Percentiles rank a stretch among this genome's conserved stretches.
phyloP scores from a whole-genome alignment of 306 rosid species.

The Dalbergia oliveri region DNA sequence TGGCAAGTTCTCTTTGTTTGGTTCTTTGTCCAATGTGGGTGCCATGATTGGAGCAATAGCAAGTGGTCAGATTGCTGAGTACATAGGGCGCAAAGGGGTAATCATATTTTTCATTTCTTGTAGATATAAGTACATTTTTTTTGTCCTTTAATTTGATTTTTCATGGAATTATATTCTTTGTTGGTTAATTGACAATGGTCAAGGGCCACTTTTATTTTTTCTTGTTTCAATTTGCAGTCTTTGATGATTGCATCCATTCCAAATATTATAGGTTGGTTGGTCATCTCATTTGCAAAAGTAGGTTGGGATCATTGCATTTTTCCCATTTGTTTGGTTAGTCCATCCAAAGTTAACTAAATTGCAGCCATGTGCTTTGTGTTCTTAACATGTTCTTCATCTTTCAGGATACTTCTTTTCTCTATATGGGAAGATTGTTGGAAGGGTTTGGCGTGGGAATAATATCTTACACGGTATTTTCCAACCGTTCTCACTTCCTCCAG shows the following conservation, averaged over 20 bases:
- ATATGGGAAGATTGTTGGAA: slow-evolving; percentile 97
- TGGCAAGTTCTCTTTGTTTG: slow-evolving; percentile 82
- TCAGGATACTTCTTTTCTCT: slow-evolving; percentile 93
- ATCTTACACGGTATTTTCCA: slow-evolving; percentile 76
- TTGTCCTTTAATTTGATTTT: slow-evolving; percentile 33
- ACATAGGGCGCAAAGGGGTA: slow-evolving; percentile 98
- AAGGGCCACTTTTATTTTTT: slow-evolving; percentile 28
- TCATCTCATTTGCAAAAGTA: slow-evolving; percentile 88
- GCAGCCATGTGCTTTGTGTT: neutral
- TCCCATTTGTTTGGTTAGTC: neutral
- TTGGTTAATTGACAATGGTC: slow-evolving; percentile 24
- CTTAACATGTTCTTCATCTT: slow-evolving; percentile 33
- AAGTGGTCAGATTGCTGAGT: slow-evolving; percentile 95
- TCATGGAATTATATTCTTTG: slow-evolving; percentile 1
- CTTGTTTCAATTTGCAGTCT: slow-evolving; percentile 69
- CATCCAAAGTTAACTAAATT: slow-evolving; percentile 23
- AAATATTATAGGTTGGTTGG: slow-evolving; percentile 89
- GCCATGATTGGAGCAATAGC: slow-evolving; percentile 99
- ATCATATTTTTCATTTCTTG: slow-evolving; percentile 10
- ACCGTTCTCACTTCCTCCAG: neutral
- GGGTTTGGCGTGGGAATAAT: slow-evolving; percentile 98
- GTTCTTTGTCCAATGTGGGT: slow-evolving; percentile 95
- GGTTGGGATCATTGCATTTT: slow-evolving; percentile 48
- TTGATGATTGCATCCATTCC: slow-evolving; percentile 94
- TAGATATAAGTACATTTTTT: neutral